Percentiles rank a stretch among this genome's conserved stretches.
Conservation (phyloP, 2,329 filamentous ascomycete genomes). For the Eutypa lata region DNA sequence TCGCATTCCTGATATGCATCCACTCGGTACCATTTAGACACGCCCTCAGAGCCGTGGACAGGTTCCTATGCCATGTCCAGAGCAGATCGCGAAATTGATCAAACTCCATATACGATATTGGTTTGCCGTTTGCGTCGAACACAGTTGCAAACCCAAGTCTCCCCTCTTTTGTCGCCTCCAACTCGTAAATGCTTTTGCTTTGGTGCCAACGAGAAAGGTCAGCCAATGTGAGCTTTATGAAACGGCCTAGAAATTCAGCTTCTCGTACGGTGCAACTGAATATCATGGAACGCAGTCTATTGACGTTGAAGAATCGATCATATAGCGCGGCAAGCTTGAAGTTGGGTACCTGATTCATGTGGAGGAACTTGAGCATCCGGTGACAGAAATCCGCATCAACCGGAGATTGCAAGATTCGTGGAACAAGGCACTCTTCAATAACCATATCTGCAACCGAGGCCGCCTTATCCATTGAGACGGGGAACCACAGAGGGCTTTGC, state of each 20-base stretch:
- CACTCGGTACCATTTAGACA: constrained; percentile 84
- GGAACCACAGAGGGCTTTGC: constrained; percentile 71
- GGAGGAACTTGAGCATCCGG: constrained; percentile 81
- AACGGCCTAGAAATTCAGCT: constrained; percentile 88
- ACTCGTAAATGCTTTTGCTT: constrained; percentile 73
- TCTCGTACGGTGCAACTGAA: constrained; percentile 89
- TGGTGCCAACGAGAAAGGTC: constrained; percentile 84
- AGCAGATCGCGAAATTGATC: constrained; percentile 82
- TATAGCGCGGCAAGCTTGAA: constrained; percentile 85
- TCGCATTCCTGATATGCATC: constrained; percentile 97
- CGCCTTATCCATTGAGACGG: constrained; percentile 58
- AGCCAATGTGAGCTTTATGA: constrained; percentile 76
- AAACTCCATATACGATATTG: constrained; percentile 71
- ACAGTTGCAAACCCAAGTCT: constrained; percentile 74
- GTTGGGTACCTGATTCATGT: constrained; percentile 77
- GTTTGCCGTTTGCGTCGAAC: constrained; percentile 68
- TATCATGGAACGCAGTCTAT: constrained; percentile 76
- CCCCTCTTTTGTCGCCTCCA: constrained; percentile 66
- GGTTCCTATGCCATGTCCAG: constrained; percentile 84
- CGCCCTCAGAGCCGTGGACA: constrained; percentile 75
- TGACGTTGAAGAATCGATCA: constrained; percentile 79
- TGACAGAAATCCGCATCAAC: constrained; percentile 88
- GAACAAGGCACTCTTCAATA: constrained; percentile 89
- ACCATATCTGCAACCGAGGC: constrained; percentile 71
- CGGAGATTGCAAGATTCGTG: constrained; percentile 77